Evolutionary conservation across 192 early-diverging fungal species (phyloP), one percentile per base, ranked within the genome.

Genomic region (Backusella luteola): DNA sequence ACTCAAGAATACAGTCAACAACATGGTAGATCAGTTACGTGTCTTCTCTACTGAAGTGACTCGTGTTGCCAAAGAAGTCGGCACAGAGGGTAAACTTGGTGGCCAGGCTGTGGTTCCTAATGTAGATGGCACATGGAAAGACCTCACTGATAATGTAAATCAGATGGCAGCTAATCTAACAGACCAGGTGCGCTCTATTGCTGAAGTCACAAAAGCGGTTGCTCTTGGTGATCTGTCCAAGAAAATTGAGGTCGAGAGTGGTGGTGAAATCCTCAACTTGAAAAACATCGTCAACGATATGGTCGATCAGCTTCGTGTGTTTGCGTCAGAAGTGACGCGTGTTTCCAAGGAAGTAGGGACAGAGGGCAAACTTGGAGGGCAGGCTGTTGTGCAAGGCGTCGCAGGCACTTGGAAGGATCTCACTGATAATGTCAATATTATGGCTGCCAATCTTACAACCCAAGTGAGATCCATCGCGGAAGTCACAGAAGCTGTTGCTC

Each of bases 341-440:
- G 91, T 92, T 19, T 87, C 91, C 6, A 81, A 84, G 6, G 89
- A 90, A 76, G 91, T 92, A 17, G 91, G 91, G 34, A 91, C 86
- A 0, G 90, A 93, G 69, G 94, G 94, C 49, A 92, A 91, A 71
- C 84, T 95, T 29, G 94, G 94, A 66, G 94, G 87, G 26, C 91
- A 94, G 77, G 93, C 92, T 0, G 84, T 89, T 29, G 94, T 95
- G 0, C 77, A 79, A 4, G 91, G 88, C 71, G 92, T 93, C 0
- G 90, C 88, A 35, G 94, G 94, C 29, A 88, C 88, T 0, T 95
- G 94, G 94, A 89, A 88, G 56, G 93, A 94, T 29, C 81, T 93
- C 15, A 93, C 92, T 1, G 84, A 86, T 53, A 93, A 92, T 73
- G 93, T 91, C 81, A 91, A 91, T 77, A 84, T 76, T 73, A 91